A percentile compares a stretch with the other conserved stretches of the same genome.
Conservation (phyloP, 306 rosid species). For the Inga oerstediana region DNA sequence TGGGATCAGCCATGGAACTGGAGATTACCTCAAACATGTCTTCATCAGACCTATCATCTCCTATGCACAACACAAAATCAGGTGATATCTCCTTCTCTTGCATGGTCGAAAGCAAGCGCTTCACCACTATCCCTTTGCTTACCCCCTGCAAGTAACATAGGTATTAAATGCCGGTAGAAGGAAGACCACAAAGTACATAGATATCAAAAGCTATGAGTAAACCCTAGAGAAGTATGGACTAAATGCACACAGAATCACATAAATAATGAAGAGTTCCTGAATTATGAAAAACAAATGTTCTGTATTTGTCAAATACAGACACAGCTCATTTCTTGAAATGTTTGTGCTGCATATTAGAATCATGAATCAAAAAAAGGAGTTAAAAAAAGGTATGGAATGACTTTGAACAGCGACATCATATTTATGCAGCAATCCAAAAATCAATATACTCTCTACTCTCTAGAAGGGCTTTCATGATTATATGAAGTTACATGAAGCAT, state of each 20-base stretch:
- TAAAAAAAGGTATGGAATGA: not conserved
- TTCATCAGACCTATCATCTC: constrained; percentile 80
- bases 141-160: constrained; percentile 51
- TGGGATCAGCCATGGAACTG: constrained; percentile 53
- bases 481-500: not conserved
- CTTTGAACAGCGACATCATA: not conserved
- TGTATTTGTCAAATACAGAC: not conserved
- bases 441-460: not conserved
- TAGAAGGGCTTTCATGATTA: not conserved
- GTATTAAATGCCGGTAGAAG: not conserved
- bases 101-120: constrained; percentile 63
- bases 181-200: not conserved
- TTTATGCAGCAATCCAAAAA: not conserved
- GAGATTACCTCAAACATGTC: constrained; percentile 79
- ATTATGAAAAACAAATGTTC: too few relatives aligned
- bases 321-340: not conserved
- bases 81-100: constrained; percentile 53
- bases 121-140: constrained; percentile 72
- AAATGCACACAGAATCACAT: not conserved
- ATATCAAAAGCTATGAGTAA: not conserved
- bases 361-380: not conserved
- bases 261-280: not conserved
- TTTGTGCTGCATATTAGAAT: not conserved
- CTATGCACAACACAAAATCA: constrained; percentile 72
- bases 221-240: not conserved